Evolutionary conservation across 345 rosid genomes (phyloP).

Genomic region (Populus deltoides): DNA sequence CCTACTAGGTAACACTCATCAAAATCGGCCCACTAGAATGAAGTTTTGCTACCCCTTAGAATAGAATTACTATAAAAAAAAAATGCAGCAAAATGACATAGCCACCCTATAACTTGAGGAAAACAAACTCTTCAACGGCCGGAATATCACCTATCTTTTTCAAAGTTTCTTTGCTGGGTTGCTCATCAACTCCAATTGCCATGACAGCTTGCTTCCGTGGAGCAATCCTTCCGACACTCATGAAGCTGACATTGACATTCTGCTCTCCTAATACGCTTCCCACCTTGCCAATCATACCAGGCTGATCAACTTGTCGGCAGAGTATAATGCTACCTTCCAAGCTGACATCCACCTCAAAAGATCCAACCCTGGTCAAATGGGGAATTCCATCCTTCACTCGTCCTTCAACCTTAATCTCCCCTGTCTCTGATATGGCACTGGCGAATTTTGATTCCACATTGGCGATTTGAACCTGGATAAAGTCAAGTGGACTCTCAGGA

Average conservation of each 20-base stretch:
- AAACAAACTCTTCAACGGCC: conserved; percentile 31
- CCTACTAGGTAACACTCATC: conserved; percentile 15
- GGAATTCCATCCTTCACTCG: conserved; percentile 29
- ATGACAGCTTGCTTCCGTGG: conserved; percentile 28
- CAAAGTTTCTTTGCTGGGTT: conserved; percentile 15
- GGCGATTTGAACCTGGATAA: conserved; percentile 26
- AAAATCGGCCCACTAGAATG: conserved; percentile 25
- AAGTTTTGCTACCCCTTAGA: conserved; percentile 8
- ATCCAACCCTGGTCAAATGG: conserved; percentile 31
- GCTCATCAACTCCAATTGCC: conserved; percentile 37
- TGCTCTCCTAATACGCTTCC: conserved; percentile 24
- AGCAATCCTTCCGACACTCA: conserved; percentile 32
- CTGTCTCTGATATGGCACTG: conserved; percentile 25
- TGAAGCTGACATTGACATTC: conserved; percentile 33
- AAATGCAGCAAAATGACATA: too few relatives aligned
- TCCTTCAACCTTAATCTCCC: conserved; percentile 29
- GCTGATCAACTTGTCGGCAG: conserved; percentile 30
- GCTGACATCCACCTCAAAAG: conserved; percentile 31
- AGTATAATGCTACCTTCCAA: conserved; percentile 32
- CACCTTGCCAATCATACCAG: conserved; percentile 32
- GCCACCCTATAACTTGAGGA: conserved; percentile 24
- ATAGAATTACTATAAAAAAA: background rate
- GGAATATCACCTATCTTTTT: conserved; percentile 23
- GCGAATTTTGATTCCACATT: conserved; percentile 30
- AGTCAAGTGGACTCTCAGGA: conserved; percentile 27